phyloP scores from a whole-genome alignment of 2,329 filamentous ascomycete genomes.

The Talaromyces sp. region DNA sequence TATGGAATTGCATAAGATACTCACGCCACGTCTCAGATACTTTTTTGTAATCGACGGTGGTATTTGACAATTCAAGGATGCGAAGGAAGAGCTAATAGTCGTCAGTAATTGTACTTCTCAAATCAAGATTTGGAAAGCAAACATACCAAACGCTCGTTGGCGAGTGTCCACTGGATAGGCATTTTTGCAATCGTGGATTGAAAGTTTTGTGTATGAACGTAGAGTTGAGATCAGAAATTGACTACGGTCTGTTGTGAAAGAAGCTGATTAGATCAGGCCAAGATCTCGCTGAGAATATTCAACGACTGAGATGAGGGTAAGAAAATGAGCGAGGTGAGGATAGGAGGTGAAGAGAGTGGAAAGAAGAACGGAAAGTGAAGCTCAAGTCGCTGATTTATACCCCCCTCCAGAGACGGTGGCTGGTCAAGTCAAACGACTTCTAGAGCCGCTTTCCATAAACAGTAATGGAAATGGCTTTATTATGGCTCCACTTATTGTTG shows the following conservation, averaged over 20 bases:
- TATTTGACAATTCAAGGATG: neutral
- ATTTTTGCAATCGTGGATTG: neutral
- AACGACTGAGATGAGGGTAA: neutral
- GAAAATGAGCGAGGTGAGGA: neutral
- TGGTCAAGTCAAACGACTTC: neutral
- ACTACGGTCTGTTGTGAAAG: neutral
- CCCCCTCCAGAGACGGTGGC: neutral
- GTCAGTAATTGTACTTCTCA: neutral
- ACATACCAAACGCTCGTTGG: slow-evolving; percentile 12
- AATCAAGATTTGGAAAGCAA: neutral
- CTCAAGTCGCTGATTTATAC: neutral
- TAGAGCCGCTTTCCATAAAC: neutral
- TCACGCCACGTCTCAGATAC: slow-evolving; percentile 13
- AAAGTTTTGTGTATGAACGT: neutral
- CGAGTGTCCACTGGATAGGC: slow-evolving; percentile 10
- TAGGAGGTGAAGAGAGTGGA: neutral
- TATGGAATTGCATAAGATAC: neutral
- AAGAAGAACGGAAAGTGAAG: neutral
- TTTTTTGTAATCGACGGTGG: slow-evolving; percentile 7
- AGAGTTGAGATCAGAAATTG: neutral
- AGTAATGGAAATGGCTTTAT: neutral
- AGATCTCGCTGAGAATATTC: neutral
- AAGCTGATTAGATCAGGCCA: neutral
- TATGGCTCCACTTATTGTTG: neutral
- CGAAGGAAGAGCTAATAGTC: slow-evolving; percentile 1